These are phyloP conservation scores for Penicillium palitans DNA, from an alignment of 2,329 filamentous ascomycete genomes.

Conservation along the genomic window DNA sequence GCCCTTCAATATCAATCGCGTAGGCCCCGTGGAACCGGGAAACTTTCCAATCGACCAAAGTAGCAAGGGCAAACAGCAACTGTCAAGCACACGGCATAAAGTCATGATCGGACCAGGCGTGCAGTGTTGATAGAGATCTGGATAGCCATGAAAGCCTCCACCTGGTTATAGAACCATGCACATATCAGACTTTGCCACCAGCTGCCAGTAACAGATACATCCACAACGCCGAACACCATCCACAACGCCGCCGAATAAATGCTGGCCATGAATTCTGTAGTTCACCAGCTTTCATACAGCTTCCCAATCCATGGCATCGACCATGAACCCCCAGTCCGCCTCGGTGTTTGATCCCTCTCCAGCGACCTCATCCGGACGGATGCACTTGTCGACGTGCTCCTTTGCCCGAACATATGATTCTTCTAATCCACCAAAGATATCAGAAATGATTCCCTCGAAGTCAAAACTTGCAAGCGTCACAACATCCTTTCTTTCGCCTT, in stretches of 20 bases:
- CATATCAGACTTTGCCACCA: background rate
- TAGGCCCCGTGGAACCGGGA: background rate
- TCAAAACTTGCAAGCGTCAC: constrained; percentile 61
- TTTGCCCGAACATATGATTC: constrained; percentile 56
- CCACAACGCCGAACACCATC: background rate
- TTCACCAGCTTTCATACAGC: constrained; percentile 25
- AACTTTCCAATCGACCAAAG: background rate
- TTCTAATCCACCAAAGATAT: constrained; percentile 61
- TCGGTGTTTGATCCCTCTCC: constrained; percentile 32
- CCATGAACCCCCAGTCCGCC: constrained; percentile 58
- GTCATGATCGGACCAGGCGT: background rate
- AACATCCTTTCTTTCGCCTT: constrained; percentile 24
- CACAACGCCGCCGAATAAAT: background rate
- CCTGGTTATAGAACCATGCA: background rate
- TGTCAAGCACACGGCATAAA: background rate
- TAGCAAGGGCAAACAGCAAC: background rate
- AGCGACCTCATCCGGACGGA: constrained; percentile 16
- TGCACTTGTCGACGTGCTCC: constrained; percentile 42
- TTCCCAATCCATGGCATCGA: constrained; percentile 63
- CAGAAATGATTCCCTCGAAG: constrained; percentile 59
- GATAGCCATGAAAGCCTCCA: background rate
- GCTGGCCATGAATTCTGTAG: background rate
- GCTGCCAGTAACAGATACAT: background rate
- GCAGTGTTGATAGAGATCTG: background rate
- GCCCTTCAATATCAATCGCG: background rate